Conservation (phyloP, 2,329 filamentous ascomycete genomes). For the Magnaporthiopsis poae region DNA sequence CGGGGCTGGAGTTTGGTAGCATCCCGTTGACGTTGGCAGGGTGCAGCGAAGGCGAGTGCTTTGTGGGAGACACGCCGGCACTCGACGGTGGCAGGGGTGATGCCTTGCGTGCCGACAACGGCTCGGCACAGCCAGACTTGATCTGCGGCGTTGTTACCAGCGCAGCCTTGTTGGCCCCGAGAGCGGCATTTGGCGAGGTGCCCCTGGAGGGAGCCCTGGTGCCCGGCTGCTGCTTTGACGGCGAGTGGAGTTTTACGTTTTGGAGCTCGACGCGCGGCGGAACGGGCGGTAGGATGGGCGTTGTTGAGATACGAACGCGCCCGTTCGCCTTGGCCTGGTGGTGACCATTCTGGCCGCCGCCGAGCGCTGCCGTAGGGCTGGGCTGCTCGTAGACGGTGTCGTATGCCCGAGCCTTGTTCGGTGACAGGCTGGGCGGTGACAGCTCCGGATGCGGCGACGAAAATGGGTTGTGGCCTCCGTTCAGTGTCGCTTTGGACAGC, state of each 20-base stretch:
- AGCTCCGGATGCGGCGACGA: conserved; percentile 33
- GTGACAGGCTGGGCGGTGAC: conserved; percentile 31
- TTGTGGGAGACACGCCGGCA: conserved; percentile 42
- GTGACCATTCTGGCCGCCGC: conserved; percentile 4
- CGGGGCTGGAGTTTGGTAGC: conserved; percentile 21
- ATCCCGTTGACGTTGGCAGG: conserved; percentile 20
- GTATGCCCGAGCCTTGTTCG: conserved; percentile 29
- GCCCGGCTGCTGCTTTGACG: conserved; percentile 2
- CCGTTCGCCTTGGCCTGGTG: conserved; percentile 6
- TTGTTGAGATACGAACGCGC: conserved; percentile 8
- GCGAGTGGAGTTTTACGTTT: neutral
- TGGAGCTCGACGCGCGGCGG: neutral
- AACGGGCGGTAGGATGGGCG: conserved; percentile 10
- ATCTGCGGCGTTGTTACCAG: conserved; percentile 5
- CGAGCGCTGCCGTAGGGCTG: conserved; percentile 14
- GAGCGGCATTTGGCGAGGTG: neutral
- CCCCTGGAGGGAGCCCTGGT: neutral
- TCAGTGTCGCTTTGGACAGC: conserved; percentile 16
- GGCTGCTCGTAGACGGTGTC: conserved; percentile 27
- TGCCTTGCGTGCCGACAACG: conserved; percentile 21
- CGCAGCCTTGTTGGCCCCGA: neutral
- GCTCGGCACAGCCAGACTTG: conserved; percentile 14
- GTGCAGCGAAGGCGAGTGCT: conserved; percentile 37
- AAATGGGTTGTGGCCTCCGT: conserved; percentile 28
- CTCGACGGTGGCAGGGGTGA: conserved; percentile 33